Base-by-base conservation (phyloP, 2,329 filamentous ascomycete genomes). In the Scedosporium boydii region DNA sequence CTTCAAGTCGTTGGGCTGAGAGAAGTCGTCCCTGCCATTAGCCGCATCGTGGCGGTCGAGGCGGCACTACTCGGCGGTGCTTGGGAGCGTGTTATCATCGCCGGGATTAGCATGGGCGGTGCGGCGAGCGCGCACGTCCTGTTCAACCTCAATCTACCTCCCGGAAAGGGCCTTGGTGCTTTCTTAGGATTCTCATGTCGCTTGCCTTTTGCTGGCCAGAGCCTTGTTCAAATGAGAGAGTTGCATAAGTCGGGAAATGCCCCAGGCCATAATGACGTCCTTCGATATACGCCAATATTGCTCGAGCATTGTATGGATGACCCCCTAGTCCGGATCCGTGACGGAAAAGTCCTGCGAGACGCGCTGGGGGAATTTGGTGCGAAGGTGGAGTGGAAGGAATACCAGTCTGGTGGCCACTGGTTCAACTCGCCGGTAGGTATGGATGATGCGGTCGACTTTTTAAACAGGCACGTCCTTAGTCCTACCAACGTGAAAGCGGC, bases 251-350 rank as follows among this genome's bases (percentile, higher is more conserved):
- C 77, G 26, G 65, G 68, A 1, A 65, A 63, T 18, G 66, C 58
- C 0, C 66, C 70, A 0, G 65, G 48, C 6, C 66, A 71, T 48
- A 65, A 73, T 58, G 66, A 68, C 9, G 68, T 76, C 1, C n/a
- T 79, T 21, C 66, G 68, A n/a, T 71, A 73, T 12, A 81, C 78
- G 58, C 79, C 78, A 0, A 66, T 78, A 7, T 69, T 82, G 58
- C 67, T 81, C 1, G 72, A 78, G 60, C 79, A 82, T 64, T 80
- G 77, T 59, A 64, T 67, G 1, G 74, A 81, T 56, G 79, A 81
- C 63, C 71, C 74, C 1, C 64, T 77, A 6, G 75, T 81, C 0
- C 66, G 72, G 61, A 65, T 80, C 1, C 64, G 69, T n/a, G 69
- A 73, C 7, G 79, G 78, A 0, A 66, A 71, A 16, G 61, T 67